Conservation (phyloP, 192 early-diverging fungal genomes). For the Physocladia obscura region DNA sequence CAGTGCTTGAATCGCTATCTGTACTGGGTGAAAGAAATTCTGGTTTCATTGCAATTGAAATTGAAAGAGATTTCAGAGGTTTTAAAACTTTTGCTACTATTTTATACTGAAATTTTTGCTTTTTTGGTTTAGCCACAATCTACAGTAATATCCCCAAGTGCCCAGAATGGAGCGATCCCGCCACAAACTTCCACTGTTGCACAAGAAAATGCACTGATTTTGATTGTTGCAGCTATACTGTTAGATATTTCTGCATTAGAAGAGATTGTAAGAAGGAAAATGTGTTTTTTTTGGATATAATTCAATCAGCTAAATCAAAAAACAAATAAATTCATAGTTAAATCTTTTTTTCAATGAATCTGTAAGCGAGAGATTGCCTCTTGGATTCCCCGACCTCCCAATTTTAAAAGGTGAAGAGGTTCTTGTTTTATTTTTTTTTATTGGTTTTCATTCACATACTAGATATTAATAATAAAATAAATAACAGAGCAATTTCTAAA, state of each 20-base stretch:
- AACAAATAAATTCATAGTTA: not conserved
- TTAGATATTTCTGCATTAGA: conserved; percentile 17
- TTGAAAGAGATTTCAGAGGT: conserved; percentile 10
- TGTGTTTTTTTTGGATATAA: not conserved
- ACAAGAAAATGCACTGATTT: conserved; percentile 35
- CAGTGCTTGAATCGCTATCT: conserved; percentile 24
- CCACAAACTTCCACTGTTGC: conserved; percentile 21
- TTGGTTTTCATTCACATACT: not conserved
- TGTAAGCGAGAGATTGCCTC: not conserved
- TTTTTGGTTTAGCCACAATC: no score
- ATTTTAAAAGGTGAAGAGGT: conserved; percentile 21
- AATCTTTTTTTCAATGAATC: not conserved
- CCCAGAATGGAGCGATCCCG: conserved; percentile 14
- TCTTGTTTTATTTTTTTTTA: not conserved
- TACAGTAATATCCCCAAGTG: no score
- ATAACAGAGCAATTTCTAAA: not conserved
- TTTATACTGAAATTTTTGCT: no score
- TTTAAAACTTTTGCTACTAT: no score
- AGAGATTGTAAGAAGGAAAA: not conserved
- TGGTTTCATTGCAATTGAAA: not conserved
- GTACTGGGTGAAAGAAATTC: not conserved
- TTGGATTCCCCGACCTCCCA: not conserved
- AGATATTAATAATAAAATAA: not conserved
- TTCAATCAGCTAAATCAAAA: no score
- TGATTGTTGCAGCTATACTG: conserved; percentile 38